A percentile compares a stretch with the other conserved stretches of the same genome.
Conservation (phyloP, 192 early-diverging fungal genomes). For the Jimgerdemannia flammicorona region DNA sequence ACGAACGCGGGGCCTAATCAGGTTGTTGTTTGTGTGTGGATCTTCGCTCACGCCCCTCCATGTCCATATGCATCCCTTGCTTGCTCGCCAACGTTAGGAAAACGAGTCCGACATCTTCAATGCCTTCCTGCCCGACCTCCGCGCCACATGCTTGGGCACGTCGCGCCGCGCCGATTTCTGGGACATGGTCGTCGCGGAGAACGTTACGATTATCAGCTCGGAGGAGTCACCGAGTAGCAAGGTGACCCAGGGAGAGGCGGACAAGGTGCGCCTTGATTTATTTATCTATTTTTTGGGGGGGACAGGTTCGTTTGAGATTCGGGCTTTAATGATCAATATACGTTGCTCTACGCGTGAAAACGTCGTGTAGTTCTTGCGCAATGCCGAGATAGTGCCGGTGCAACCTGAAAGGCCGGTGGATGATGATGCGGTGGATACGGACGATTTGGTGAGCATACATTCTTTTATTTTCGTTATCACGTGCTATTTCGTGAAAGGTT, state of each 20-base stretch:
- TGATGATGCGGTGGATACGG: constrained; percentile 31
- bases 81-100: constrained; percentile 5
- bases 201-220: constrained; percentile 42
- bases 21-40: too few relatives aligned
- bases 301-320: not conserved
- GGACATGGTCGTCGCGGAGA: constrained; percentile 34
- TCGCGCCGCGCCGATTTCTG: constrained; percentile 46
- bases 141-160: constrained; percentile 22
- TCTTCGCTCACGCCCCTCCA: too few relatives aligned
- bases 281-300: constrained; percentile 14
- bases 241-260: constrained; percentile 44
- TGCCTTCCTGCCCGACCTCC: constrained; percentile 43
- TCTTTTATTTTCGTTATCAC: not conserved
- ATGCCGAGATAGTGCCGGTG: not conserved
- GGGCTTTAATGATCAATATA: not conserved
- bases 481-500: not conserved
- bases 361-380: not conserved
- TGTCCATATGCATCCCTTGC: too few relatives aligned
- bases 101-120: constrained; percentile 46
- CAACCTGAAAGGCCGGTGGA: not conserved
- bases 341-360: not conserved
- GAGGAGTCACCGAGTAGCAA: constrained; percentile 38
- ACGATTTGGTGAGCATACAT: constrained; percentile 28
- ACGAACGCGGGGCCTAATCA: too few relatives aligned
- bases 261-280: constrained; percentile 34